Percentiles rank a stretch among this genome's conserved stretches.
Conservation (phyloP, 768 basidiomycete species). For the Tephrocybe rancida region DNA sequence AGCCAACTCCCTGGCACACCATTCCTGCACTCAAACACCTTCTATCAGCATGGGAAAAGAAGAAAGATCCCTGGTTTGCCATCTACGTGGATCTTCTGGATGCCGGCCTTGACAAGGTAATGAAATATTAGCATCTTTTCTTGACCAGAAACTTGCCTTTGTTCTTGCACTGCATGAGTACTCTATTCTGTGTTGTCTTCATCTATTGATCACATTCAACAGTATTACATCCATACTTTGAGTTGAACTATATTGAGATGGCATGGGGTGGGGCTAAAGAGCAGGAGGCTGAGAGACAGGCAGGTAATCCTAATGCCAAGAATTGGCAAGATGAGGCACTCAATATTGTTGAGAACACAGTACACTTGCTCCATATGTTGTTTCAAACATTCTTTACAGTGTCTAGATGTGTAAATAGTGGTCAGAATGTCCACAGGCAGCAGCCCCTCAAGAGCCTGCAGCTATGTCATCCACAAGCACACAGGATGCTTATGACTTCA, state of each 20-base stretch:
- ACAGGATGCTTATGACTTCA: not conserved
- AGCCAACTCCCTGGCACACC: conserved; percentile 25
- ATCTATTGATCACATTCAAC: not conserved
- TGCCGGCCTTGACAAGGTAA: conserved; percentile 23
- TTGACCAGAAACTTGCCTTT: conserved; percentile 21
- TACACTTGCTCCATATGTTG: conserved; percentile 11
- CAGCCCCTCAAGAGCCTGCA: not conserved
- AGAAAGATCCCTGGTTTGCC: conserved; percentile 8
- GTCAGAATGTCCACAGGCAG: not conserved
- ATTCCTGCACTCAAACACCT: conserved; percentile 30
- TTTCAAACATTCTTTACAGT: too few relatives aligned
- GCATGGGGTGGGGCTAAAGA: conserved; percentile 20
- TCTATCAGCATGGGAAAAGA: conserved; percentile 27
- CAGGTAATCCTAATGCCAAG: conserved; percentile 19
- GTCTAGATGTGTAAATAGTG: conserved; percentile 17
- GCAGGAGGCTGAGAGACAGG: conserved; percentile 15
- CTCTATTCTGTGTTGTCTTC: not conserved
- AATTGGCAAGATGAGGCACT: conserved; percentile 23
- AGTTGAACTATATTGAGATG: not conserved
- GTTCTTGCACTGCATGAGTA: conserved; percentile 26
- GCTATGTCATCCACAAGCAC: not conserved
- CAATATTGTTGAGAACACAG: conserved; percentile 16
- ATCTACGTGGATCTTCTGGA: conserved; percentile 21
- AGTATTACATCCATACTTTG: not conserved
- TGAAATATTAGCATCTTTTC: conserved; percentile 23